These are phyloP conservation scores for Silene coronaria DNA, from an alignment of 179 eudicot species.

Conservation along the genomic window DNA sequence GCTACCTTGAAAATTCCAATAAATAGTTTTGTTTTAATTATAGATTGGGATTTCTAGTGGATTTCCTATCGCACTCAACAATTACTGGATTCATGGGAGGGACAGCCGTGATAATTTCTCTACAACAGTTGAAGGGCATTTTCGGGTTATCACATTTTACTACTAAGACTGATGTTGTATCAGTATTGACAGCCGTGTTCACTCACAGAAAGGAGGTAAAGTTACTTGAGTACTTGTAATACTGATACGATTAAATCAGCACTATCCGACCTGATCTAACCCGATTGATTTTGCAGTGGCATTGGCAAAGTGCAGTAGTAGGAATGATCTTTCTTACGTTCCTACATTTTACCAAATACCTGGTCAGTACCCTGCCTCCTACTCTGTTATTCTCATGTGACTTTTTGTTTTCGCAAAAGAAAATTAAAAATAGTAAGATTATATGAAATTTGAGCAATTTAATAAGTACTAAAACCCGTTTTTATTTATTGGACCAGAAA, in stretches of 20 bases:
- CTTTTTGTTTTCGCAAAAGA: too few species aligned
- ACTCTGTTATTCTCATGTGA: background rate
- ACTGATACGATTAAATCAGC: too few species aligned
- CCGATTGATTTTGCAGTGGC: conserved; percentile 57
- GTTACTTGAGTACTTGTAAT: too few species aligned
- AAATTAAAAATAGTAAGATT: too few species aligned
- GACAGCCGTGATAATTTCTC: conserved; percentile 56
- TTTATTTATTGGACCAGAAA: conserved; percentile 24
- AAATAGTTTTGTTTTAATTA: background rate
- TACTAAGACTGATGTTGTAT: conserved; percentile 45
- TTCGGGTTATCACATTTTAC: conserved; percentile 74
- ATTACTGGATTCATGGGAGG: conserved; percentile 95
- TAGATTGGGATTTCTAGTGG: conserved; percentile 79
- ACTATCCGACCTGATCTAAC: too few species aligned
- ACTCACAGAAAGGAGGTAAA: conserved; percentile 46
- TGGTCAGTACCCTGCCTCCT: conserved; percentile 38
- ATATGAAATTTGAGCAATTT: too few species aligned
- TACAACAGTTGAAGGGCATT: conserved; percentile 77
- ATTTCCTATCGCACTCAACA: conserved; percentile 79
- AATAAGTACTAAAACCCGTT: too few species aligned
- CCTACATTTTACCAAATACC: conserved; percentile 51
- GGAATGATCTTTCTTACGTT: conserved; percentile 62
- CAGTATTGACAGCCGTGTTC: conserved; percentile 44
- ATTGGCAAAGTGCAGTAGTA: conserved; percentile 60
- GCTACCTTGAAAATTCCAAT: too few species aligned